These are phyloP conservation scores for Trichoderma gamsii DNA, from an alignment of 495 filamentous ascomycete genomes.

Conservation along the genomic window DNA sequence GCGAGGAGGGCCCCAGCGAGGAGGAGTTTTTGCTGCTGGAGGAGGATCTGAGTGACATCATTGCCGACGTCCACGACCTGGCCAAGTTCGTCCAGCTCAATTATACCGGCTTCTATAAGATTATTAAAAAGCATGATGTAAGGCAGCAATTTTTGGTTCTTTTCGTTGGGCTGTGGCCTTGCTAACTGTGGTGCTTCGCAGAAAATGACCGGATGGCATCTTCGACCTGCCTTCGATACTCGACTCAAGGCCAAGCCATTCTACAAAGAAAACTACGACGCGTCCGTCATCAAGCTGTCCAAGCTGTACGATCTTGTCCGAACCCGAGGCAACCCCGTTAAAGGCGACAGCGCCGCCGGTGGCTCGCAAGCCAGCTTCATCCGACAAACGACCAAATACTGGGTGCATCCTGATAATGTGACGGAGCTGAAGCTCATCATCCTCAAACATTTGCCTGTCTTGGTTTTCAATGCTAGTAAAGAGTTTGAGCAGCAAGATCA, in stretches of 20 bases:
- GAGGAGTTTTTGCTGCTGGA: conserved; percentile 93
- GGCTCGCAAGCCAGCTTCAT: conserved; percentile 93
- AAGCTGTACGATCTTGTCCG: conserved; percentile 92
- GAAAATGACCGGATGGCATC: conserved; percentile 93
- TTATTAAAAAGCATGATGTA: conserved; percentile 99
- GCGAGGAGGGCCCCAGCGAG: conserved; percentile 61
- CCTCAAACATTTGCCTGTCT: conserved; percentile 91
- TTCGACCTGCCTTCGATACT: conserved; percentile 89
- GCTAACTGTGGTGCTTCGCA: conserved; percentile 34
- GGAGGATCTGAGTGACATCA: conserved; percentile 93
- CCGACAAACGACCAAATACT: conserved; percentile 97
- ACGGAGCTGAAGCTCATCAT: conserved; percentile 97
- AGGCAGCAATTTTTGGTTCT: conserved; percentile 27
- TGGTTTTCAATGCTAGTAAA: conserved; percentile 96
- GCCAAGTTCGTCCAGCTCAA: conserved; percentile 98
- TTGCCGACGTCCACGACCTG: conserved; percentile 96
- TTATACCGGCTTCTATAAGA: conserved; percentile 99
- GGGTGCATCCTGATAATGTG: conserved; percentile 98
- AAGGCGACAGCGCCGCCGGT: conserved; percentile 85
- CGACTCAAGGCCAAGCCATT: conserved; percentile 93
- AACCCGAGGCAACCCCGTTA: conserved; percentile 84
- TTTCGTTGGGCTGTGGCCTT: neutral
- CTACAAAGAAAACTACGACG: conserved; percentile 98
- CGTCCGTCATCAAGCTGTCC: conserved; percentile 89
- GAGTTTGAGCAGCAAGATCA: conserved; percentile 86